Percentiles rank a stretch among this genome's conserved stretches.
Conservation (phyloP, 2,329 filamentous ascomycete genomes). For the Colletotrichum tropicicola region DNA sequence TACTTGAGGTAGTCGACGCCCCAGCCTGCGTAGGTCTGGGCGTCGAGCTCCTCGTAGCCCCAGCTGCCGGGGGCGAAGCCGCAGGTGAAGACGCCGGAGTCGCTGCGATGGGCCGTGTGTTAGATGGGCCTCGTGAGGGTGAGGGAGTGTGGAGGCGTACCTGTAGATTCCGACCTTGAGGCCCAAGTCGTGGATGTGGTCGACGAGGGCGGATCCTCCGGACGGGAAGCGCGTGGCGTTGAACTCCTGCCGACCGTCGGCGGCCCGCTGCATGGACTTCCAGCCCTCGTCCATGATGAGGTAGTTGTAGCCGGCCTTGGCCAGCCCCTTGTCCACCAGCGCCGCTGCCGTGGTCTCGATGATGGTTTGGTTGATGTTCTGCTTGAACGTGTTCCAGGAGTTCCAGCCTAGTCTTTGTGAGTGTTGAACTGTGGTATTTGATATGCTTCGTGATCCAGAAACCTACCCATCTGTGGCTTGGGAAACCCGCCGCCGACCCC, state of each 20-base stretch:
- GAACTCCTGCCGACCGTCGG: background rate
- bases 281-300: constrained; percentile 26
- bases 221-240: constrained; percentile 13
- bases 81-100: constrained; percentile 52
- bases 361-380: constrained; percentile 32
- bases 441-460: background rate
- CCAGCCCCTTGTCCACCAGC: constrained; percentile 8
- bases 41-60: constrained; percentile 58
- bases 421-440: background rate
- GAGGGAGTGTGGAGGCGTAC: background rate
- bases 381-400: constrained; percentile 30
- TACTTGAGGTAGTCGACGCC: constrained; percentile 63
- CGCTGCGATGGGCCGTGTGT: constrained; percentile 27
- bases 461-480: constrained; percentile 8
- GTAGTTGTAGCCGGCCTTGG: constrained; percentile 15
- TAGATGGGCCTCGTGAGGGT: background rate
- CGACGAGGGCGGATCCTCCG: constrained; percentile 52
- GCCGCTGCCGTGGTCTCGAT: constrained; percentile 23
- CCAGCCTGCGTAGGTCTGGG: constrained; percentile 60
- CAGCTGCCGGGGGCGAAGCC: constrained; percentile 42
- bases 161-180: constrained; percentile 64
- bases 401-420: constrained; percentile 13
- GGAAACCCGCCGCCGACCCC: background rate
- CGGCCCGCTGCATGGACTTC: background rate
- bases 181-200: constrained; percentile 55